Base-by-base conservation (phyloP, 2,329 filamentous ascomycete species). In the Allantophomopsis cytisporea region DNA sequence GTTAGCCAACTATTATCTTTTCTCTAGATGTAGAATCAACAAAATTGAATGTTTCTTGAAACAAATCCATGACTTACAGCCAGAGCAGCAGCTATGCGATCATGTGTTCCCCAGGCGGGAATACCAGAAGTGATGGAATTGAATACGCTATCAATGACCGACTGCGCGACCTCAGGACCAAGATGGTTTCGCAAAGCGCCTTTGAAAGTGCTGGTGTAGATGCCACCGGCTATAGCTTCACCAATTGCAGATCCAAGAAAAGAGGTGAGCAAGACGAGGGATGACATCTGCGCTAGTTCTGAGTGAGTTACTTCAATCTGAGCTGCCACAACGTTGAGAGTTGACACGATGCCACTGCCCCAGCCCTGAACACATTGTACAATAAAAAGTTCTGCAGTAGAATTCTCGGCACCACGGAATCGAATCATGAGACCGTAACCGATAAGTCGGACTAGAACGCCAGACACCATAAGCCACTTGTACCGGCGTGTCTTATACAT, bases 351-450 rank as follows among this genome's bases (percentile, higher is more conserved):
- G 2, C 67, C 66, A 35, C 57, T 62, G 4, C 67, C 67, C 4
- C 64, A 45, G 2, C 66, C 66, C 45, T 71, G 67, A 8, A 70
- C 54, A 20, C 63, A 49, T 46, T 71, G 67, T 1, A 68, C 62
- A 18, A 63, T 44, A 45, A 68, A 65, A 1, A 70, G 54, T 49
- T 71, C 67, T 7, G 55, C 62, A 0, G 54, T 45, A 4, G 60
- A 60, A 48, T 64, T 68, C 3, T 66, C 63, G 1, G 60, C 52
- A 20, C 18, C 18, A 7, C 18, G 18, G 7, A 20, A 7, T 20
- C 18, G 18, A 20, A 20, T 20, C 18, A 20, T 20, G 4, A 7
- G 4, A 7, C 18, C 18, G 7, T 20, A 20, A 20, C 18, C 18
- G 18, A 20, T 20, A 7, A 20, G 18, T 20, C 18, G 18, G 18